Conservation (phyloP, 1,284 basidiomycete species). For the Ustilago esculenta region DNA sequence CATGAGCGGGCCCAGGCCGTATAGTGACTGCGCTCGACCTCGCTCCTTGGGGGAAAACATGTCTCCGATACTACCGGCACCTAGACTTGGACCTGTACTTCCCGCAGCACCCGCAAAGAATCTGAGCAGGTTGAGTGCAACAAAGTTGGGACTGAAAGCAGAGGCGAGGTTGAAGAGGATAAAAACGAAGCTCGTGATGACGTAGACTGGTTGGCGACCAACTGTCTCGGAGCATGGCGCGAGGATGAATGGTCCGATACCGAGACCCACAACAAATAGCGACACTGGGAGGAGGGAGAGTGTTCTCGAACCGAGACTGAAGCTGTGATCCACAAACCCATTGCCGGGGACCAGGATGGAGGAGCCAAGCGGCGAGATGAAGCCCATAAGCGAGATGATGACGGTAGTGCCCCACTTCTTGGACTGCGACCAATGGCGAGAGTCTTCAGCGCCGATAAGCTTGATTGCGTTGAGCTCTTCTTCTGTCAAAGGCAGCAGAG, state of each 20-base stretch:
- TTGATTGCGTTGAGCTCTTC: constrained; percentile 26
- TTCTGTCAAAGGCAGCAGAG: constrained; percentile 19
- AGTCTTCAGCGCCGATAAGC: constrained; percentile 38
- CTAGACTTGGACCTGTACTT: constrained; percentile 54
- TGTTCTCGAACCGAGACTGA: constrained; percentile 37
- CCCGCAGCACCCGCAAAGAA: constrained; percentile 57
- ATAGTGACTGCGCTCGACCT: constrained; percentile 50
- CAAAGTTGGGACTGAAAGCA: constrained; percentile 63
- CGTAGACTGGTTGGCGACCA: constrained; percentile 69
- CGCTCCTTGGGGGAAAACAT: constrained; percentile 57
- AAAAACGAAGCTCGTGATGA: constrained; percentile 57
- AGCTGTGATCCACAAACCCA: constrained; percentile 34
- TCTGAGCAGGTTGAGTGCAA: constrained; percentile 49
- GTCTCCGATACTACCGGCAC: constrained; percentile 58
- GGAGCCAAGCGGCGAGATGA: constrained; percentile 61
- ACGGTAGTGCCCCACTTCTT: constrained; percentile 54
- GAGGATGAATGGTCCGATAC: constrained; percentile 69
- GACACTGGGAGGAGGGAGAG: constrained; percentile 53
- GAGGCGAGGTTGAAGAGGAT: constrained; percentile 66
- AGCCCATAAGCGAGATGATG: constrained; percentile 62
- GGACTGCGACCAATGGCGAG: constrained; percentile 24
- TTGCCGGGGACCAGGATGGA: constrained; percentile 56
- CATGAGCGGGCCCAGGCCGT: constrained; percentile 56
- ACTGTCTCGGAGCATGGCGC: constrained; percentile 69
- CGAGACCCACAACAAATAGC: constrained; percentile 55